Conservation (phyloP, 139 green algal genomes). For the Volvox africanus region DNA sequence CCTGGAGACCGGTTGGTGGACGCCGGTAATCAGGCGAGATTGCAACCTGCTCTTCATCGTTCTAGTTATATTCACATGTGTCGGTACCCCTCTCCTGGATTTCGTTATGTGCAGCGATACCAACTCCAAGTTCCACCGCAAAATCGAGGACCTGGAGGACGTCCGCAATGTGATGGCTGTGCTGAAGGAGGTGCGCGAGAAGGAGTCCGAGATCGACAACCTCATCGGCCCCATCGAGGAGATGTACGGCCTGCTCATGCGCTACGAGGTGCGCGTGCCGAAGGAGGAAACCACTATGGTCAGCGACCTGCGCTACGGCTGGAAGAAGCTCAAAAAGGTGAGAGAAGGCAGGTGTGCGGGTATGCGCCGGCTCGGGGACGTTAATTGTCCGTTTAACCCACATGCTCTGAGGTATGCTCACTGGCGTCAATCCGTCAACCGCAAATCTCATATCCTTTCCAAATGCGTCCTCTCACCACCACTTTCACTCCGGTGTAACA, state of each 20-base stretch:
- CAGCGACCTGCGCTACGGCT: conserved; percentile 89
- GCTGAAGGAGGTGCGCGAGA: conserved; percentile 90
- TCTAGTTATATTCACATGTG: no score
- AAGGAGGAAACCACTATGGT: conserved; percentile 95
- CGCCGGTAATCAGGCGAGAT: no score
- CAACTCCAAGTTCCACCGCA: conserved; percentile 85
- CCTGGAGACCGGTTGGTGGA: no score
- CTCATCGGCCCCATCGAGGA: conserved; percentile 94
- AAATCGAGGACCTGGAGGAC: conserved; percentile 90
- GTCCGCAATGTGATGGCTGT: conserved; percentile 87
- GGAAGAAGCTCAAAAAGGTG: conserved; percentile 90
- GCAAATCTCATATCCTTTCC: no score
- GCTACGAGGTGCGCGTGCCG: conserved; percentile 91
- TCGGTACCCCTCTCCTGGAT: no score
- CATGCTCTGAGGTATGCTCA: no score
- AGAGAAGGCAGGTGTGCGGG: background rate
- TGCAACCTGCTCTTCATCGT: no score
- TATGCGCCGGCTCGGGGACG: background rate
- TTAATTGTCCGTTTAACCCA: no score
- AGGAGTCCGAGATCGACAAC: conserved; percentile 89
- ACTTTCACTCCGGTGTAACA: no score
- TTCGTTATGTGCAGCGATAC: conserved; percentile 69
- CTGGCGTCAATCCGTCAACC: no score
- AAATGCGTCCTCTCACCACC: no score
- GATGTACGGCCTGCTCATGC: conserved; percentile 91